Evolutionary conservation across 1,139 yeast genomes (phyloP).

Genomic region (Eremothecium cymbalariae): DNA sequence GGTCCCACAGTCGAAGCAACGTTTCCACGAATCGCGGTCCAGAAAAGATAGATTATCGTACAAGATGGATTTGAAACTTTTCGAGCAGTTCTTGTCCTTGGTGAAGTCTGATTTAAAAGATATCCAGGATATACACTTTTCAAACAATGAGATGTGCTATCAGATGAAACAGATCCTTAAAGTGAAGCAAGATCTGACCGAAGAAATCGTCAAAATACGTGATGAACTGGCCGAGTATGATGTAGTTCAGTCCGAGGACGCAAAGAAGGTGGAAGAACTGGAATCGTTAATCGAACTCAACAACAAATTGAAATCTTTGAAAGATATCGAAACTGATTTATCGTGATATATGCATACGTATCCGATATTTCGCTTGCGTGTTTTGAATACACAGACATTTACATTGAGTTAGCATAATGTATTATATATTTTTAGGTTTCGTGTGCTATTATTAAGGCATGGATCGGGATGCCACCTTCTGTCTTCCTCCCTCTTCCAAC

Average conservation of each 20-base stretch:
- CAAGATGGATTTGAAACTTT: conserved; percentile 25
- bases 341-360: too few species aligned
- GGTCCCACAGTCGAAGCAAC: conserved; percentile 18
- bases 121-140: conserved; percentile 26
- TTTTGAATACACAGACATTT: too few species aligned
- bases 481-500: too few species aligned
- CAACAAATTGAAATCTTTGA: neutral
- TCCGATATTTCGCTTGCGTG: too few species aligned
- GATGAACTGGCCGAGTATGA: conserved; percentile 11
- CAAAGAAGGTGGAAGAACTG: conserved; percentile 8
- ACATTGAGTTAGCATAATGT: too few species aligned
- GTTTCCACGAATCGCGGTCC: conserved; percentile 15
- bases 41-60: conserved; percentile 15
- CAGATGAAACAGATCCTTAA: conserved; percentile 17
- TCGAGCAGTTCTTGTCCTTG: conserved; percentile 16
- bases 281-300: conserved; percentile 7
- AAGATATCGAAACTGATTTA: too few species aligned
- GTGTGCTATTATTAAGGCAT: too few species aligned
- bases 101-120: conserved; percentile 23
- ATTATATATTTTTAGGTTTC: too few species aligned
- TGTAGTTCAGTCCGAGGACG: conserved; percentile 1
- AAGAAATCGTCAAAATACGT: conserved; percentile 17
- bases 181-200: conserved; percentile 16
- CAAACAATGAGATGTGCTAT: conserved; percentile 27
- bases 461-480: too few species aligned